These are phyloP conservation scores for Lophiostoma macrostomum DNA, from an alignment of 495 filamentous ascomycete species.

Conservation along the genomic window DNA sequence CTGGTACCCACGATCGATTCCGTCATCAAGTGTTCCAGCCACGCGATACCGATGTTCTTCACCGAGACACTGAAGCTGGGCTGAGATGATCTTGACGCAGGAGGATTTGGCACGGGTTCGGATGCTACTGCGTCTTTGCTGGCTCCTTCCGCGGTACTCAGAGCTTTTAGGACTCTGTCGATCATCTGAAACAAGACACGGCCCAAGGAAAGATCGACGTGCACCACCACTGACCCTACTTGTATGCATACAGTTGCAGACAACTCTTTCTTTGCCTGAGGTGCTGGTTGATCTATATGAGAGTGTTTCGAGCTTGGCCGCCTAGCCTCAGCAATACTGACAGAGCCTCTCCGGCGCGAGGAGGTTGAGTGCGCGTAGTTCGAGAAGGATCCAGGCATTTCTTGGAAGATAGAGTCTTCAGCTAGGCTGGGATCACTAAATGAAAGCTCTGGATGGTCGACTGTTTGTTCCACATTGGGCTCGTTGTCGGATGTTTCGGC, in stretches of 20 bases:
- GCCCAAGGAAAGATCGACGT: slow-evolving; percentile 30
- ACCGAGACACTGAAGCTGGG: slow-evolving; percentile 14
- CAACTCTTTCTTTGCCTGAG: background rate
- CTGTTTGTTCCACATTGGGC: background rate
- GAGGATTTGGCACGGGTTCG: too few species aligned
- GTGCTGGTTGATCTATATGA: too few species aligned
- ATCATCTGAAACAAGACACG: slow-evolving; percentile 32
- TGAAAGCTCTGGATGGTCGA: slow-evolving; percentile 3
- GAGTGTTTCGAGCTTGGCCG: background rate
- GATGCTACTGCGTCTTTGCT: slow-evolving; percentile 3
- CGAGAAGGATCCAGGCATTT: slow-evolving; percentile 43
- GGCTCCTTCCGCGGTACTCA: background rate
- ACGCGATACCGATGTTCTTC: slow-evolving; percentile 19
- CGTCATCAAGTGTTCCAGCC: slow-evolving; percentile 22
- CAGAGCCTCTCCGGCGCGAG: slow-evolving; percentile 10
- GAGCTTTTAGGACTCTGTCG: slow-evolving; percentile 14
- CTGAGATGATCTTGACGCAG: background rate
- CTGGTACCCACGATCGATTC: slow-evolving; percentile 7
- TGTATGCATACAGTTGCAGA: slow-evolving; percentile 18
- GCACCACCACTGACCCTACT: slow-evolving; percentile 25
- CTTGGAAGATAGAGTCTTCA: slow-evolving; percentile 33
- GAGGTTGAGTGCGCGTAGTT: slow-evolving; percentile 35
- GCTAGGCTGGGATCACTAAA: slow-evolving; percentile 21
- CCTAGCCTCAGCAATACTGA: slow-evolving; percentile 5
- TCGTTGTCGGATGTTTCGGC: slow-evolving; percentile 4